Base-by-base conservation (phyloP, 768 basidiomycete genomes). In the Sutorius australiensis region DNA sequence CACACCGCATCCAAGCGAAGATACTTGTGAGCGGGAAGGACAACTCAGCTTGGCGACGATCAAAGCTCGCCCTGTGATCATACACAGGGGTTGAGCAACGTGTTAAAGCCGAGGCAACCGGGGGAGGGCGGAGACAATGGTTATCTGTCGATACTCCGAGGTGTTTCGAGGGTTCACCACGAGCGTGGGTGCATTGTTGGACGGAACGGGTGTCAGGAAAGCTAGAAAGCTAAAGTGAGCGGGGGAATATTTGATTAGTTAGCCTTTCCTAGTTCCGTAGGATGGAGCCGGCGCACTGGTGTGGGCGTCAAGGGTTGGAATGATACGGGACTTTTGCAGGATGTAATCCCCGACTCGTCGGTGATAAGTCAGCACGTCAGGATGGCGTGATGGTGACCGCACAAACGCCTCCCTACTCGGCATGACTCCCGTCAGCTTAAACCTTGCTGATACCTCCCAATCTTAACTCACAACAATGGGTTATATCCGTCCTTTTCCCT, bases 331-430 rank as follows among this genome's bases (percentile, higher is more conserved):
- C 13, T 14, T 19, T 14, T 12, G 24, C 13, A 14, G 16, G 34
- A 3, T 39, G 39, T 2, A 17, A 42, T 17, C 28, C 30, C 31
- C 30, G 19, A 5, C 16, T 37, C 7, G 31, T 47, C 28, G 21
- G 24, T 24, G 45, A 45, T 28, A 37, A 46, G n/a, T 8, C 2
- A 37, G n/a, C 33, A 48, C 6, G 28, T 13, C 9, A n/a, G 1
- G 11, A 36, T 33, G 40, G 50, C 46, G 50, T 37, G 46, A 41
- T 31, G 3, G 3, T 7, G 30, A 32, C 27, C 56, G 34, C 57
- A 27, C 16, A 49, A 53, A 54, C 43, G 39, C 57, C 57, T 59
- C 14, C 38, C 46, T 36, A 33, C 36, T 44, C 27, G 12, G 30
- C 24, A 37, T 21, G 10, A 24, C 13, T 10, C 12, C 42, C 19